phyloP scores from a whole-genome alignment of 2,329 filamentous ascomycete genomes.

The Talaromyces amestolkiae region DNA sequence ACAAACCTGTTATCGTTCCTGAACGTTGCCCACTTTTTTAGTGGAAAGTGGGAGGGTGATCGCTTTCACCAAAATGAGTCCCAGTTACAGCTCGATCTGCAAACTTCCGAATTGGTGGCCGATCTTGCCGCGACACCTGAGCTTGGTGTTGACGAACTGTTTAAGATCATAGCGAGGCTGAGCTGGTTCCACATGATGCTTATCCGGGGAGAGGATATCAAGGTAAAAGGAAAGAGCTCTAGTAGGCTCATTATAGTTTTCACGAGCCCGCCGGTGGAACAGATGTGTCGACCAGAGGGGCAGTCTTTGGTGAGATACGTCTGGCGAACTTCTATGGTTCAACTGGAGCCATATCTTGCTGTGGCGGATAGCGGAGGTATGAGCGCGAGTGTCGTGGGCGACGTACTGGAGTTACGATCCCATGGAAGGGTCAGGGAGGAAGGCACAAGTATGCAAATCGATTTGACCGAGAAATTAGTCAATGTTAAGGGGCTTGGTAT shows the following conservation, averaged over 20 bases:
- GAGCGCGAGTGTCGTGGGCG: conserved; percentile 5
- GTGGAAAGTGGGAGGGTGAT: not conserved
- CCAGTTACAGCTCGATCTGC: not conserved
- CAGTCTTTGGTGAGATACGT: not conserved
- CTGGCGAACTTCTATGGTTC: conserved; percentile 3
- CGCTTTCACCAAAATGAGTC: not conserved
- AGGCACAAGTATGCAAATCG: not conserved
- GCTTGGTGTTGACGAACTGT: conserved; percentile 3
- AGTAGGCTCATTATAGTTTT: not conserved
- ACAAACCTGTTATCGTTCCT: conserved; percentile 1
- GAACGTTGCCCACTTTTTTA: not conserved
- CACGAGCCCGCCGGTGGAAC: not conserved
- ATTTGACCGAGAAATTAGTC: not conserved
- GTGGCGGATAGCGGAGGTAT: conserved; percentile 2
- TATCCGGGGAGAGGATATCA: conserved; percentile 6
- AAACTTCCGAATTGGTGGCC: not conserved
- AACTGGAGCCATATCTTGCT: conserved; percentile 5
- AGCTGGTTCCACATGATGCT: conserved; percentile 1
- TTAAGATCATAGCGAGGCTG: not conserved
- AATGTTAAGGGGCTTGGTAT: not conserved
- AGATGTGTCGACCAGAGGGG: not conserved
- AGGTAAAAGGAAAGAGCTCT: not conserved
- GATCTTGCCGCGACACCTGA: not conserved
- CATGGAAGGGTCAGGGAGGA: not conserved
- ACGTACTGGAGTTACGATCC: conserved; percentile 3